phyloP scores from a whole-genome alignment of 257 asterid genomes.

The Petunia axillaris region DNA sequence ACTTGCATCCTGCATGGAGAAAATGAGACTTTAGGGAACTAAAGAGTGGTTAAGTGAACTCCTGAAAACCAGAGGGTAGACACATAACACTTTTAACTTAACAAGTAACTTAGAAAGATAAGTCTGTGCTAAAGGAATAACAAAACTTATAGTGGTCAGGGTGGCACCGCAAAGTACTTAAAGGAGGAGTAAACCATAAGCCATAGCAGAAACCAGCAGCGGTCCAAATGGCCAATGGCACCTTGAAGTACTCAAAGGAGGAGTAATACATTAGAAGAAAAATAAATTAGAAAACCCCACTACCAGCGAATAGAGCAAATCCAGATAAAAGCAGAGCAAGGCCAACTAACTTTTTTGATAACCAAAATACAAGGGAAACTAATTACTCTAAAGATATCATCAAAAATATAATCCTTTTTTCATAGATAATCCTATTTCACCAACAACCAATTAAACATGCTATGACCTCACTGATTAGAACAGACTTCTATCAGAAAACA shows the following conservation, averaged over 20 bases:
- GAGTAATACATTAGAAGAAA: conserved; percentile 18
- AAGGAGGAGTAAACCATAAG: background rate
- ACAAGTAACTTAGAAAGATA: conserved; percentile 9
- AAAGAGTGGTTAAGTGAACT: background rate
- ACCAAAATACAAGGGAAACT: background rate
- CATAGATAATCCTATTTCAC: conserved; percentile 7
- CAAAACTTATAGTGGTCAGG: background rate
- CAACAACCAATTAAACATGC: conserved; percentile 1
- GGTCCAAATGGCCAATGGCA: background rate
- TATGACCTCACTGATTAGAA: background rate
- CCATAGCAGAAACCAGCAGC: background rate
- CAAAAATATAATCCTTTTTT: background rate
- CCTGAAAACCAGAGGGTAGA: background rate
- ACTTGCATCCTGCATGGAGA: conserved; percentile 64
- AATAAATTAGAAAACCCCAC: background rate
- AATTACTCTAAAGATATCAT: background rate
- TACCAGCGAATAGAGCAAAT: background rate
- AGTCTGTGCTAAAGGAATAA: background rate
- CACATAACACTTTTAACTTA: background rate
- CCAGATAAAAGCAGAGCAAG: background rate
- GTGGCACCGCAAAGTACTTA: background rate
- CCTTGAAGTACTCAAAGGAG: background rate
- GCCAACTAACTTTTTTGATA: background rate
- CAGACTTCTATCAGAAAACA: background rate
- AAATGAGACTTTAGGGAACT: background rate